Evolutionary conservation across 371 early-diverging fungal genomes (phyloP).

Genomic region (Mortierella sp.): DNA sequence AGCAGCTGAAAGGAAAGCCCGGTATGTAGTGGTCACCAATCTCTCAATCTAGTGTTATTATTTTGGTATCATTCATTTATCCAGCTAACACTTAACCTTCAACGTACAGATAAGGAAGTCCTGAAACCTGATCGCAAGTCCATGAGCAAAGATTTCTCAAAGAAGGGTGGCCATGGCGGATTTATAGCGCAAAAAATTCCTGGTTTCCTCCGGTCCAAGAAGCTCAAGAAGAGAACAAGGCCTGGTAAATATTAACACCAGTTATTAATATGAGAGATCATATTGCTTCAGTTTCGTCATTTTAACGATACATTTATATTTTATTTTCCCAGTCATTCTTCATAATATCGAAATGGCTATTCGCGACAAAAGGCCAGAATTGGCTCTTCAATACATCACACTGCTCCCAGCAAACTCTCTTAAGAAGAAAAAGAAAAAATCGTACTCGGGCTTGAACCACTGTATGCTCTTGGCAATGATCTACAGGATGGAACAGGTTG

Average conservation of each 20-base stretch:
- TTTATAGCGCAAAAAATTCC: slow-evolving; percentile 56
- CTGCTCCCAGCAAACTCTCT: slow-evolving; percentile 42
- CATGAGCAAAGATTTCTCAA: slow-evolving; percentile 39
- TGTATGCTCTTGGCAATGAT: slow-evolving; percentile 59
- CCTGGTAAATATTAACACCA: slow-evolving; percentile 31
- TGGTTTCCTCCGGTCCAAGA: slow-evolving; percentile 48
- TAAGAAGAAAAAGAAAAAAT: slow-evolving; percentile 56
- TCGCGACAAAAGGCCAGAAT: slow-evolving; percentile 52
- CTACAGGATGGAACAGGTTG: slow-evolving; percentile 59
- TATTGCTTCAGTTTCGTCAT: neutral
- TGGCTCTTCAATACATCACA: slow-evolving; percentile 55
- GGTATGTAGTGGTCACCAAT: slow-evolving; percentile 46
- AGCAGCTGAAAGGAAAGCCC: slow-evolving; percentile 58
- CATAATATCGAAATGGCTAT: slow-evolving; percentile 57
- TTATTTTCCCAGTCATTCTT: slow-evolving; percentile 34
- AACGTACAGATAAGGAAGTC: slow-evolving; percentile 43
- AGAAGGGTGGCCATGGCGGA: slow-evolving; percentile 44
- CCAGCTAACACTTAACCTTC: neutral
- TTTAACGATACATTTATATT: neutral
- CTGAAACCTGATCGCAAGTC: slow-evolving; percentile 55
- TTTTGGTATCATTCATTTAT: neutral
- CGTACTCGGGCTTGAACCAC: slow-evolving; percentile 49
- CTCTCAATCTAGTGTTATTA: neutral
- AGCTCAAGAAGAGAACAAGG: slow-evolving; percentile 49
- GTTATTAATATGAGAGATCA: neutral